Conservation (phyloP, 2,329 filamentous ascomycete genomes). For the Claviceps monticola region DNA sequence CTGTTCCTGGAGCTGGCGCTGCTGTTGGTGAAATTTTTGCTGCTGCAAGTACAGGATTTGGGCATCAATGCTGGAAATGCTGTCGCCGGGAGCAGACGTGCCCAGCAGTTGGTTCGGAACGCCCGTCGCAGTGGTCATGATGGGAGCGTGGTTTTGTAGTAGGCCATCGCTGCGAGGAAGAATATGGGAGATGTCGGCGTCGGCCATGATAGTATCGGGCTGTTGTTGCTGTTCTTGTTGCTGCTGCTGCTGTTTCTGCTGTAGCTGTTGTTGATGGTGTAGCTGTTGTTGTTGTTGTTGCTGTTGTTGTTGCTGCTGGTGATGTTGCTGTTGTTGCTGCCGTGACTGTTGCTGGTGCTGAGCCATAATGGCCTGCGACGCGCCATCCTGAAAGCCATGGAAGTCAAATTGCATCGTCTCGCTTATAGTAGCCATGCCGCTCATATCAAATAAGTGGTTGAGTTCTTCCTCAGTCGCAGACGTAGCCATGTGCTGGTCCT, state of each 20-base stretch:
- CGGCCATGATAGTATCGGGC: conserved; percentile 23
- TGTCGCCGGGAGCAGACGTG: conserved; percentile 28
- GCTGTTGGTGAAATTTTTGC: conserved; percentile 47
- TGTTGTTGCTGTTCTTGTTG: conserved; percentile 13
- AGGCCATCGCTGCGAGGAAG: conserved; percentile 20
- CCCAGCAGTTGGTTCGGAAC: conserved; percentile 33
- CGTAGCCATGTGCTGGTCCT: conserved; percentile 39
- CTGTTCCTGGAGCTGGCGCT: conserved; percentile 44
- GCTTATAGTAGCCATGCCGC: conserved; percentile 36
- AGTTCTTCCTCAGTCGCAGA: conserved; percentile 43
- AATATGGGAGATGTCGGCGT: conserved; percentile 17
- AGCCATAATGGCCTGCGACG: conserved; percentile 19
- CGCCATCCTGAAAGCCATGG: conserved; percentile 33
- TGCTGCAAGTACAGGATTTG: conserved; percentile 54
- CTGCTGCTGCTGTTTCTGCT: not conserved
- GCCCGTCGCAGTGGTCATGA: conserved; percentile 31
- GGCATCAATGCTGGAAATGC: conserved; percentile 46
- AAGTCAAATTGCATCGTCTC: conserved; percentile 48
- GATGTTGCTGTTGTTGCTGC: conserved; percentile 12
- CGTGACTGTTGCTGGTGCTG: conserved; percentile 14
- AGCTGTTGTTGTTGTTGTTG: conserved; percentile 9
- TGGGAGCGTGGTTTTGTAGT: conserved; percentile 30
- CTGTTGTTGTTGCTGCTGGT: conserved; percentile 7
- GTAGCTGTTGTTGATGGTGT: conserved; percentile 5
- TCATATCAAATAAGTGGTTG: conserved; percentile 50